Conservation (phyloP, 2,329 filamentous ascomycete species). For the Colletotrichum horii region DNA sequence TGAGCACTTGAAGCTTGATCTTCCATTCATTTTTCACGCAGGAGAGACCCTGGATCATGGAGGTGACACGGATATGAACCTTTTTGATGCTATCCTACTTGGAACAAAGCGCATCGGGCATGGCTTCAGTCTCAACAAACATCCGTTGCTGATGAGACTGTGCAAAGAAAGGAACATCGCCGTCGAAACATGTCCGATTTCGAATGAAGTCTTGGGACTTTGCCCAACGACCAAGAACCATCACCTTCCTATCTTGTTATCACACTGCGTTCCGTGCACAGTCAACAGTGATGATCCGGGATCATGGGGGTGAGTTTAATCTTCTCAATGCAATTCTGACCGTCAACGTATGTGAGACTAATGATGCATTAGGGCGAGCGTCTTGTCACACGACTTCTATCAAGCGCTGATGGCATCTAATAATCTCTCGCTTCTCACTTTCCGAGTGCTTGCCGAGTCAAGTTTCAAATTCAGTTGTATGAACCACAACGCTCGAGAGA, state of each 20-base stretch:
- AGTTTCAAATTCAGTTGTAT: constrained; percentile 67
- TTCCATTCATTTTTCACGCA: constrained; percentile 79
- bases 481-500: neutral
- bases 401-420: constrained; percentile 73
- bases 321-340: neutral
- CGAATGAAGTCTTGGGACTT: constrained; percentile 76
- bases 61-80: constrained; percentile 69
- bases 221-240: constrained; percentile 70
- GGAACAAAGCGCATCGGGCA: constrained; percentile 75
- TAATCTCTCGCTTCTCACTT: constrained; percentile 71
- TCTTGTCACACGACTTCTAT: constrained; percentile 77
- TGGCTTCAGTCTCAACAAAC: constrained; percentile 71
- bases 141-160: constrained; percentile 68
- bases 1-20: constrained; percentile 50
- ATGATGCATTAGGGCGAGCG: constrained; percentile 56
- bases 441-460: constrained; percentile 72
- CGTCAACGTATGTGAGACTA: neutral
- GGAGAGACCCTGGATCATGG: constrained; percentile 76
- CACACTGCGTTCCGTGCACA: constrained; percentile 74
- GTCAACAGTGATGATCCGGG: constrained; percentile 79
- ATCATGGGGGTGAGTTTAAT: constrained; percentile 64
- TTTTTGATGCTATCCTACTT: constrained; percentile 71
- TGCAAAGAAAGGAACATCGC: constrained; percentile 70
- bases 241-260: constrained; percentile 69
- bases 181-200: constrained; percentile 79